Evolutionary conservation across 2,329 filamentous ascomycete species (phyloP), one percentile per base, ranked within the genome.

Genomic region (Sclerotinia borealis): DNA sequence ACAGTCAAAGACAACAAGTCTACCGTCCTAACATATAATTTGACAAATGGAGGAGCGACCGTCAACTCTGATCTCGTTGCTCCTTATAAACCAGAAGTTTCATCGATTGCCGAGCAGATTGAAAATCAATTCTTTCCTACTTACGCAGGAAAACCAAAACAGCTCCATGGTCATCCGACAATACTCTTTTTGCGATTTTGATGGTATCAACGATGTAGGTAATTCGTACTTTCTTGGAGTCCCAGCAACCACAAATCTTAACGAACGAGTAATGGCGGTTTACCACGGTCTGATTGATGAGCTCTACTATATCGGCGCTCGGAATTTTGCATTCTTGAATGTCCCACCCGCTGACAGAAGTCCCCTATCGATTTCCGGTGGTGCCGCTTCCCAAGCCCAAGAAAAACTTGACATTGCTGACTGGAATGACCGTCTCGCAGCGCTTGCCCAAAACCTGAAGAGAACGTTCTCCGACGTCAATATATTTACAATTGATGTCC

Each of bases 291-390:
- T 81, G 1, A 70, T 80, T 0, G 73, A 78, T 61, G 63, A 77
- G 25, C 74, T 89, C 8, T 85, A 85, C 66, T 71, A 75, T 2
- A 75, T 77, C 2, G 85, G 85, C 0, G 79, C 79, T 2, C 76
- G 85, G 6, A 85, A 85, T 62, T 88, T 88, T 65, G 76, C 81
- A 2, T 79, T 88, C 60, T 66, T 88, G 36, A 85, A 80, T 59
- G 84, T 87, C 0, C 85, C 86, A 1, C 82, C 82, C 1, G 74
- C 87, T 3, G 79, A 88, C 63, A 77, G 81, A 11, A 79, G 79
- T 45, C 84, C 84, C 0, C 67, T 81, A 59, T 80, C 78, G 0
- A 68, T 78, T 9, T 75, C 70, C 1, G 77, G 81, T 62, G 77
- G 76, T 7, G 66, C 71, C 2, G 63, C 65, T 17, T 69, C 74